Evolutionary conservation across 1,284 basidiomycete species (phyloP).

Genomic region (Ustilago hordei): DNA sequence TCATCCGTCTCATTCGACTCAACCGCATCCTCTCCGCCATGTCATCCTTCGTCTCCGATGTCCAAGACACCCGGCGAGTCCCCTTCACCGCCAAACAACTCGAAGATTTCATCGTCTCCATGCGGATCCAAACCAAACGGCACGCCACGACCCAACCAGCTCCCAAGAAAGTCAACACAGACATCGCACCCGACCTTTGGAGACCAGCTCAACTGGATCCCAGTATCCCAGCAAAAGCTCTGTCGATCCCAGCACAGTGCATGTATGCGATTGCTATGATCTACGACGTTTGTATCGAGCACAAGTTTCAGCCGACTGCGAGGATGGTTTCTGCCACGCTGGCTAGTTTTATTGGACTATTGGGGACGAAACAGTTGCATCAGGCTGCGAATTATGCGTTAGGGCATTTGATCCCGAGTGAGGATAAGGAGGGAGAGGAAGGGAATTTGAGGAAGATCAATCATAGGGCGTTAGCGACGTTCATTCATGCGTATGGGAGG

Average conservation of each 20-base stretch:
- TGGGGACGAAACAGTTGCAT: constrained; percentile 15
- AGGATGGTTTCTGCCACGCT: constrained; percentile 41
- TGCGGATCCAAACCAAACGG: constrained; percentile 23
- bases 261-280: constrained; percentile 45
- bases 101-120: constrained; percentile 28
- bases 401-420: constrained; percentile 9
- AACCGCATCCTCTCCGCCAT: constrained; percentile 49
- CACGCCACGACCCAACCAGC: constrained; percentile 24
- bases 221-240: constrained; percentile 25
- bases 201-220: constrained; percentile 25
- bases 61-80: constrained; percentile 12
- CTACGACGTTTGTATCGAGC: constrained; percentile 34
- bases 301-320: constrained; percentile 10
- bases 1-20: constrained; percentile 31
- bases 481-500: constrained; percentile 30
- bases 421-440: neutral
- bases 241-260: constrained; percentile 40
- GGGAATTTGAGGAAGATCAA: constrained; percentile 15
- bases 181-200: constrained; percentile 17
- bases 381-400: constrained; percentile 19
- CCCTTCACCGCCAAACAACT: constrained; percentile 25
- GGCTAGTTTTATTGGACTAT: constrained; percentile 14
- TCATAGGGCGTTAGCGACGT: constrained; percentile 23
- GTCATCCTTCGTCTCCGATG: constrained; percentile 31
- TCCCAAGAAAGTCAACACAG: neutral